phyloP scores from a whole-genome alignment of 2,329 filamentous ascomycete genomes.

The Tolypocladium guangdongense region DNA sequence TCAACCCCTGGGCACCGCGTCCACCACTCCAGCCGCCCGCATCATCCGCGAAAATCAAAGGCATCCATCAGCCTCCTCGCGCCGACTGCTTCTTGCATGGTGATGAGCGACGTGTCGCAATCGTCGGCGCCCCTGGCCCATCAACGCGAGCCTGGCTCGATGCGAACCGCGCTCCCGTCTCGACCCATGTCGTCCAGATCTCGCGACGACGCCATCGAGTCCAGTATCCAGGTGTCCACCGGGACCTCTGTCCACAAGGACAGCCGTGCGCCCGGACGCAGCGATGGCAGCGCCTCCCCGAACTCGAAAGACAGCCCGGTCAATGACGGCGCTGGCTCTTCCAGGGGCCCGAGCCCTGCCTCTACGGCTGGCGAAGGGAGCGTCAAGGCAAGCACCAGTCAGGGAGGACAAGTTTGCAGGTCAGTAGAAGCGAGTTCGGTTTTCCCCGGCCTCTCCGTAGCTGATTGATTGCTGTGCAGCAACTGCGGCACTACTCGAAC shows the following conservation, averaged over 20 bases:
- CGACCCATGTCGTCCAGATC: constrained; percentile 23
- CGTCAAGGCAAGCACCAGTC: constrained; percentile 13
- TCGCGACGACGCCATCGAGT: constrained; percentile 10
- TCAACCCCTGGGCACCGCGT: background rate
- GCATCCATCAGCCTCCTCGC: background rate
- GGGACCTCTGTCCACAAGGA: constrained; percentile 13
- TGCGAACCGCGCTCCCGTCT: constrained; percentile 26
- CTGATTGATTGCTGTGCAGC: constrained; percentile 34
- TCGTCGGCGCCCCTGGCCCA: constrained; percentile 14
- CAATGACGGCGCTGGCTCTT: constrained; percentile 10
- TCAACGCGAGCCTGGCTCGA: constrained; percentile 18
- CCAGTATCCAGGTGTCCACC: constrained; percentile 8
- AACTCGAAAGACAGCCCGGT: constrained; percentile 13
- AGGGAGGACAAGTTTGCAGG: constrained; percentile 63
- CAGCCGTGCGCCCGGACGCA: constrained; percentile 7
- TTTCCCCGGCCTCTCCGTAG: background rate
- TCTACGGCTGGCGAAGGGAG: constrained; percentile 8
- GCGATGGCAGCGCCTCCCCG: constrained; percentile 15
- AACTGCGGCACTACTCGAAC: constrained; percentile 94
- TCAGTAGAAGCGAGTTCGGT: constrained; percentile 27
- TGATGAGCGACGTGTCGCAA: constrained; percentile 22
- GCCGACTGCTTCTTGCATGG: constrained; percentile 2
- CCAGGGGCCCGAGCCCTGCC: constrained; percentile 18
- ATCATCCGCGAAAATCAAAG: background rate
- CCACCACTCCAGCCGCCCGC: background rate